Percentiles rank a stretch among this genome's conserved stretches.
phyloP scores from a whole-genome alignment of 2,329 filamentous ascomycete species.

The Apiospora sp. region DNA sequence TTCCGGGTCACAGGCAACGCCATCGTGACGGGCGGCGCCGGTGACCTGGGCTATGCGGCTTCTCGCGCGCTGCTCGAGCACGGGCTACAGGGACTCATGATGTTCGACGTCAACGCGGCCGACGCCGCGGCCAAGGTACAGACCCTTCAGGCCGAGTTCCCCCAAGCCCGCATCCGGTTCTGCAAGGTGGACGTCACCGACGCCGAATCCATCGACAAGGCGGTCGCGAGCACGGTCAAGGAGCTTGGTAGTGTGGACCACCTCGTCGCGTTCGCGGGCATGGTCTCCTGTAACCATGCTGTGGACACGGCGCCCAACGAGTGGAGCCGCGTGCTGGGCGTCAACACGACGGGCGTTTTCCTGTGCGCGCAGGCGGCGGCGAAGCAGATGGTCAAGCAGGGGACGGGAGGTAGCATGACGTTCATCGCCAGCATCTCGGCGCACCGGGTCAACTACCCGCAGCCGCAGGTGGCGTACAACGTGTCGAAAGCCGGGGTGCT shows the following conservation, averaged over 20 bases:
- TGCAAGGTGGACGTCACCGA: conserved; percentile 60
- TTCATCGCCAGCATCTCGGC: conserved; percentile 74
- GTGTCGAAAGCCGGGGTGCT: conserved; percentile 73
- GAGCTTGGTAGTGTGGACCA: conserved; percentile 61
- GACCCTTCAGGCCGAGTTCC: conserved; percentile 59
- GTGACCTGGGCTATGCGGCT: conserved; percentile 66
- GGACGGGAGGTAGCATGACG: conserved; percentile 66
- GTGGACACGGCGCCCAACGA: conserved; percentile 64
- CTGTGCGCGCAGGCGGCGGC: conserved; percentile 71
- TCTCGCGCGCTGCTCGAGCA: conserved; percentile 73
- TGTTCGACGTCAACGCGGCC: conserved; percentile 65
- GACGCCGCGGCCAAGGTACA: conserved; percentile 51
- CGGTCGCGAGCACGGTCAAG: conserved; percentile 43
- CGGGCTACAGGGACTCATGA: conserved; percentile 63
- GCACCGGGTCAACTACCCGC: conserved; percentile 74
- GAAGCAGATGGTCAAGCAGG: conserved; percentile 58
- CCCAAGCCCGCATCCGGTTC: conserved; percentile 55
- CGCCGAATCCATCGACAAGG: conserved; percentile 33
- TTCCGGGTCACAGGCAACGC: conserved; percentile 44
- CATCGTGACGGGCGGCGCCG: conserved; percentile 71
- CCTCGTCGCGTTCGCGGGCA: conserved; percentile 71
- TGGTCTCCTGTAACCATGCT: conserved; percentile 69
- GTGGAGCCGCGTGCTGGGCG: conserved; percentile 71
- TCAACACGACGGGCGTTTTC: conserved; percentile 77
- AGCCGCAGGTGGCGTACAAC: conserved; percentile 78